phyloP scores from a whole-genome alignment of 345 rosid species.

The Eucalyptus tenuipes region DNA sequence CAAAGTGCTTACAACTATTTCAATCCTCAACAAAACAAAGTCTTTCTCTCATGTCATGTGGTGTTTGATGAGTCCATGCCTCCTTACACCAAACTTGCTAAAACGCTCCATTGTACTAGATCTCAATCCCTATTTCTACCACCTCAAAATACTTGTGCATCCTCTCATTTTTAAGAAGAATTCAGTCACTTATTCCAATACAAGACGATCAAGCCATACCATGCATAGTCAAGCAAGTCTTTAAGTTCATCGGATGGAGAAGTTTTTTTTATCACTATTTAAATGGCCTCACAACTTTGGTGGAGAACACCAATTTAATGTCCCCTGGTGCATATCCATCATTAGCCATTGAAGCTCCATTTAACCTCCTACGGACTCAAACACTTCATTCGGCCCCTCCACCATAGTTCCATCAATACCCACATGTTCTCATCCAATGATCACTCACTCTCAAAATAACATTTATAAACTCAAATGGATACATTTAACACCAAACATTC shows the following conservation, averaged over 20 bases:
- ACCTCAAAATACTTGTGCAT: background rate
- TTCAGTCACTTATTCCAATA: background rate
- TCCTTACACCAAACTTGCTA: background rate
- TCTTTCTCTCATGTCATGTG: background rate
- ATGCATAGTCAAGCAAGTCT: background rate
- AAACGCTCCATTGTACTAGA: background rate
- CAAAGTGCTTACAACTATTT: too few species aligned
- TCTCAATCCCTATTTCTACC: background rate
- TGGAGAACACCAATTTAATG: background rate
- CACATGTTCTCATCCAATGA: too few species aligned
- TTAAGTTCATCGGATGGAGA: fast-evolving
- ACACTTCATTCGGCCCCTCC: background rate
- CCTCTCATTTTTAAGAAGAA: background rate
- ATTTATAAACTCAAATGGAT: too few species aligned
- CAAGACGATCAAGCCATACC: background rate
- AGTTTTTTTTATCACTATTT: background rate
- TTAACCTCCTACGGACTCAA: background rate
- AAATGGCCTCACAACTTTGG: background rate
- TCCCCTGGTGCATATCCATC: background rate
- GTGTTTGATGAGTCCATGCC: background rate
- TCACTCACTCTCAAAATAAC: too few species aligned
- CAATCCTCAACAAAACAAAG: background rate
- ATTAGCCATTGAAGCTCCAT: background rate
- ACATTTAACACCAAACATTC: too few species aligned
- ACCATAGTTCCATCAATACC: background rate